These are phyloP conservation scores for Hyphopichia wangnamkhiaoensis DNA, from an alignment of 1,139 yeast species.

Conservation along the genomic window DNA sequence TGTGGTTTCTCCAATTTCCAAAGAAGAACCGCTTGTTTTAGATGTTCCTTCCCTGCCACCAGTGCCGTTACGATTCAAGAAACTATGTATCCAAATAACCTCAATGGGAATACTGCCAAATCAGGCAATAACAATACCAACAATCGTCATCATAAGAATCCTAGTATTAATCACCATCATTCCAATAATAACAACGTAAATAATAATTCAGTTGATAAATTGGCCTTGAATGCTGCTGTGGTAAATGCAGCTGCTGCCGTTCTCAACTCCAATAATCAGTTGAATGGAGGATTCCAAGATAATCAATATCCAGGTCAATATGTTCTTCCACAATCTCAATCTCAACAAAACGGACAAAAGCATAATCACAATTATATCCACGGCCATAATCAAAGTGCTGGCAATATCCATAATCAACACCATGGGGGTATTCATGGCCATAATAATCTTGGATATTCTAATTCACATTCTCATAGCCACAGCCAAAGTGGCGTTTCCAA, in stretches of 20 bases:
- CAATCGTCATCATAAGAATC: constrained; percentile 8
- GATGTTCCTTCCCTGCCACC: constrained; percentile 89
- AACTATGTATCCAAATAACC: constrained; percentile 1
- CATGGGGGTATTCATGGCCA: constrained; percentile 14
- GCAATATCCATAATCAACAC: constrained; percentile 9
- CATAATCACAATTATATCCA: constrained; percentile 6
- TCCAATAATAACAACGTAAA: constrained; percentile 12
- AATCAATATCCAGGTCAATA: too few relatives aligned
- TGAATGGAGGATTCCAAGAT: background rate
- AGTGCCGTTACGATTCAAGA: constrained; percentile 68
- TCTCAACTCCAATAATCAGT: constrained; percentile 9
- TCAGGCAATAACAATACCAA: constrained; percentile 10
- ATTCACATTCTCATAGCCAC: constrained; percentile 5
- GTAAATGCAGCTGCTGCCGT: constrained; percentile 16
- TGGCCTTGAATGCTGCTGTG: constrained; percentile 11
- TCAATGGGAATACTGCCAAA: constrained; percentile 7
- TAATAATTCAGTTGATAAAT: constrained; percentile 14
- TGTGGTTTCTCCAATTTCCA: constrained; percentile 96
- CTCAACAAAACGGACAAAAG: constrained; percentile 7
- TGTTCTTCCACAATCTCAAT: constrained; percentile 4
- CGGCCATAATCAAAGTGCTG: constrained; percentile 5
- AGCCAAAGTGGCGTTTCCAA: constrained; percentile 6
- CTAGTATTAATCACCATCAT: constrained; percentile 11
- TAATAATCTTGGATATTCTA: constrained; percentile 1
- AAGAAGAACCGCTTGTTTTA: constrained; percentile 89